Evolutionary conservation across 2,329 filamentous ascomycete genomes (phyloP).

Genomic region (Arthrinium phaeospermum): DNA sequence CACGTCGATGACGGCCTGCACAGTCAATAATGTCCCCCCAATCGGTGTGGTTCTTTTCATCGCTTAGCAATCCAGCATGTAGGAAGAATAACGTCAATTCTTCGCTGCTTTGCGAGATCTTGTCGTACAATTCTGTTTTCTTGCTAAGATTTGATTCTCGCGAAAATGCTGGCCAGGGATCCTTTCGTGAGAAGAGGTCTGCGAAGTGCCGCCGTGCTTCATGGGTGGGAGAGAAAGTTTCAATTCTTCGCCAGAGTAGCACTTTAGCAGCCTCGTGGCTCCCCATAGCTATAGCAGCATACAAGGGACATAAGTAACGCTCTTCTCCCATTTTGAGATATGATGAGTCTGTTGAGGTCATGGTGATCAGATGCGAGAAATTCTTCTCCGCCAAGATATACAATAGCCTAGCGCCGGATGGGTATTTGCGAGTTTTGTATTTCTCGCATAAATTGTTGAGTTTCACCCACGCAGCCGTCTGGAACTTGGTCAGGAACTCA

Average conservation of each 20-base stretch:
- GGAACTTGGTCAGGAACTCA: constrained; percentile 21
- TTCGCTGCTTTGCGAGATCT: neutral
- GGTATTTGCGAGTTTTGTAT: constrained; percentile 21
- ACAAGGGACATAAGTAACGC: neutral
- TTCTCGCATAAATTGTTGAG: constrained; percentile 24
- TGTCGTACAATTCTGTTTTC: fast-evolving
- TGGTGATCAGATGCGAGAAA: neutral
- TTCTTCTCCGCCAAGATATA: constrained; percentile 26
- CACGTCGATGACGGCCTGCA: neutral
- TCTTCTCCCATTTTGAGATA: neutral
- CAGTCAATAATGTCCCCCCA: fast-evolving
- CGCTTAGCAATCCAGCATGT: neutral
- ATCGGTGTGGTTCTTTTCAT: neutral
- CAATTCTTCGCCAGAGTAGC: neutral
- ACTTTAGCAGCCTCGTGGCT: neutral
- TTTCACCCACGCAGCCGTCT: constrained; percentile 21
- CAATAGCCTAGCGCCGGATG: constrained; percentile 16
- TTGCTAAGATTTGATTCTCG: too few species aligned
- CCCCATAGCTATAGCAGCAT: neutral
- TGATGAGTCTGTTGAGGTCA: neutral
- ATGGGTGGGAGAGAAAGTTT: neutral
- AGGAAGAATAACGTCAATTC: neutral
- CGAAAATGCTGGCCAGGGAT: neutral
- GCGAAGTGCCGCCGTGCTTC: neutral
- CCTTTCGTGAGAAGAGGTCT: neutral